Conservation (phyloP, 495 filamentous ascomycete species). For the Talaromyces thailandensis region DNA sequence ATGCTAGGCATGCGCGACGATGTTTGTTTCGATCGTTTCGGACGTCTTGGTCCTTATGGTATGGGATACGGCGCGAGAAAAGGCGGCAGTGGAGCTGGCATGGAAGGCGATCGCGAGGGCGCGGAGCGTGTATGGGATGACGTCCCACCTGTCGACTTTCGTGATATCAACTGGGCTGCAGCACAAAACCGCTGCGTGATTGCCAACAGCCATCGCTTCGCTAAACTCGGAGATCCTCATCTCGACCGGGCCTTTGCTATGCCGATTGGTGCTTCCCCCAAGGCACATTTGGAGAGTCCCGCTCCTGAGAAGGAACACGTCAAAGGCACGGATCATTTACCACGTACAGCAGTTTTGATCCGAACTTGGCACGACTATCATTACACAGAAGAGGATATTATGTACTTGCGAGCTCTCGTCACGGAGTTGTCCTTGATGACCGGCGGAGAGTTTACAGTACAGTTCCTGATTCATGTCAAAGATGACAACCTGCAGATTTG, state of each 20-base stretch:
- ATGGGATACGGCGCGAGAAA: constrained; percentile 67
- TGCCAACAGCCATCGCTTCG: constrained; percentile 65
- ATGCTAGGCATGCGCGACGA: constrained; percentile 74
- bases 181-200: constrained; percentile 61
- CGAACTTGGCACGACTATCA: constrained; percentile 55
- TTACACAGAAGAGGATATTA: constrained; percentile 41
- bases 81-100: constrained; percentile 74
- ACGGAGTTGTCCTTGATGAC: constrained; percentile 54
- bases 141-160: constrained; percentile 61
- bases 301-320: constrained; percentile 9
- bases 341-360: constrained; percentile 52
- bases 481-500: constrained; percentile 56
- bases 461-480: constrained; percentile 61
- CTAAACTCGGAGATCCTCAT: constrained; percentile 31
- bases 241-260: constrained; percentile 37
- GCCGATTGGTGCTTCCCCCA: constrained; percentile 22
- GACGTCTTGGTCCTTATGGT: constrained; percentile 81
- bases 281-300: constrained; percentile 1
- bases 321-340: constrained; percentile 27
- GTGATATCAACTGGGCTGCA: constrained; percentile 62
- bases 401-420: constrained; percentile 50
- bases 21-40: constrained; percentile 90
- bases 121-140: constrained; percentile 65
- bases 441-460: constrained; percentile 53
- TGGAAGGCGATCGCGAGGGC: constrained; percentile 72